Percentiles rank a stretch among this genome's conserved stretches.
phyloP scores from a whole-genome alignment of 805 yeast species.

The Candida quercuum region DNA sequence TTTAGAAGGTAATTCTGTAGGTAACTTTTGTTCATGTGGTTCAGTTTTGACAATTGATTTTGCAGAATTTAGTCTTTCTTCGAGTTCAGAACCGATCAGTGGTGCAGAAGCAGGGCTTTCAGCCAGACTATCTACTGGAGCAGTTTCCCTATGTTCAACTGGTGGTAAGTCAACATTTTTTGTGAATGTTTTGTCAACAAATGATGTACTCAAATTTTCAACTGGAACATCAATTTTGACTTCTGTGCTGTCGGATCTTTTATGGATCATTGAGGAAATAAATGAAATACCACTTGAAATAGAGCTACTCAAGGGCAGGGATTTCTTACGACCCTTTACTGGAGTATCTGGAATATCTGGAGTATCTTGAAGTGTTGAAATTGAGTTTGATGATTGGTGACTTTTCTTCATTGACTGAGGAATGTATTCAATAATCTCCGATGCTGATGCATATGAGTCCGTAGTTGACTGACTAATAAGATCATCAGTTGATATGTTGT shows the following conservation, averaged over 20 bases:
- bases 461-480: slow-evolving; percentile 12
- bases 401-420: neutral
- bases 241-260: neutral
- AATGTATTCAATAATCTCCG: slow-evolving; percentile 16
- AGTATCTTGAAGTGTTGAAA: slow-evolving; percentile 14
- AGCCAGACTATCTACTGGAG: too few relatives aligned
- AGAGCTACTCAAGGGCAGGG: slow-evolving; percentile 17
- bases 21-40: too few relatives aligned
- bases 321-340: slow-evolving; percentile 11
- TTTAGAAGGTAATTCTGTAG: too few relatives aligned
- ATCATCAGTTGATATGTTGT: slow-evolving; percentile 7
- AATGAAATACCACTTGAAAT: slow-evolving; percentile 12
- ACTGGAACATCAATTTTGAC: neutral
- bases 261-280: slow-evolving; percentile 10
- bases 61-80: too few relatives aligned
- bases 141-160: too few relatives aligned
- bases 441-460: slow-evolving; percentile 20
- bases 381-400: slow-evolving; percentile 15
- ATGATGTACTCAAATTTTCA: too few relatives aligned
- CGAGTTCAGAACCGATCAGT: too few relatives aligned
- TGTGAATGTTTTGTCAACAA: too few relatives aligned
- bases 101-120: too few relatives aligned
- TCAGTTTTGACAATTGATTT: too few relatives aligned
- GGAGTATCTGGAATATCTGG: neutral
- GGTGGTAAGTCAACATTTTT: too few relatives aligned